Evolutionary conservation across 2,329 filamentous ascomycete genomes (phyloP), one percentile per base, ranked within the genome.

Genomic region (Aspergillus chevalieri): DNA sequence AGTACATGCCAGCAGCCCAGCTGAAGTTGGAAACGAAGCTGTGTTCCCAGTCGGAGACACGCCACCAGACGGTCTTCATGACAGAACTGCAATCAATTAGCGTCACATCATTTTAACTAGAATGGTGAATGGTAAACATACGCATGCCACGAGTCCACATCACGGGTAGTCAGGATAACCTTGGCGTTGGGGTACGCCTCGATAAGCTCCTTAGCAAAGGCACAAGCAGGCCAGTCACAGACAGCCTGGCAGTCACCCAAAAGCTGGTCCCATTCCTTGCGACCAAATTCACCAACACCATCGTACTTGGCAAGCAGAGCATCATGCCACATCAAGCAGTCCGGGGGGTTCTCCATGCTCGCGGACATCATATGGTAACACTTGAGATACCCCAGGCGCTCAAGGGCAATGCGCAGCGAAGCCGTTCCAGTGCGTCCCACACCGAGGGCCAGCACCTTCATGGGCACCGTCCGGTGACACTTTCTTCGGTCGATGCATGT

Each of bases 321-420:
- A 54, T 87, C 82, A 69, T 82, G 80, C 85, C 85, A 88, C 72
- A 86, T 80, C 39, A 85, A 72, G 48, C 79, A 81, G 61, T 86
- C 84, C 21, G 79, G 80, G 9, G 81, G 81, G 68, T 85, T 86
- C 70, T 86, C 83, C 52, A 85, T 80, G 51, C 79, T 82, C 56
- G 79, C 81, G 59, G 78, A 83, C 80, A 85, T 84, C 83, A 86
- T 86, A 73, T 87, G 85, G 75, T 87, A 87, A 52, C 80, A 84
- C 66, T 85, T 81, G 58, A 79, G 73, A 65, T 83, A 86, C 53
- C 84, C 84, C 38, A 87, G 75, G 58, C 81, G 74, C 62, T 83
- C 78, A 64, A 87, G 77, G 17, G 85, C 84, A 41, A 78, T 79
- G 53, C 83, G 78, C 62, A 87, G 79, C 41, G 83, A 87, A 30